phyloP scores from a whole-genome alignment of 108 stramenopile species.

The Stephanodiscus triporus region DNA sequence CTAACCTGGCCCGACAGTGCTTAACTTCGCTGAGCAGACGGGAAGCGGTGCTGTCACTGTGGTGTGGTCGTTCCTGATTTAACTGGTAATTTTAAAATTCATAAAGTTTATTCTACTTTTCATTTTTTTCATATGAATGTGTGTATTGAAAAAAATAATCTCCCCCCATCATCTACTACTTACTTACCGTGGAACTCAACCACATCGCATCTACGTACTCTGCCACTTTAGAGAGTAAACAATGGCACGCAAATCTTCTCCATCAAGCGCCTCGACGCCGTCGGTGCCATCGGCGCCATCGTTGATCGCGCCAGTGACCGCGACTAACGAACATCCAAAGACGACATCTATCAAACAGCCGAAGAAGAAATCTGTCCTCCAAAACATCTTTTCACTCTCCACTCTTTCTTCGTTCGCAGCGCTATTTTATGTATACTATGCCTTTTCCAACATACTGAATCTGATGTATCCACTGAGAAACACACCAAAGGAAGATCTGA shows the following conservation, averaged over 20 bases:
- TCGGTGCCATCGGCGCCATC: constrained; percentile 5
- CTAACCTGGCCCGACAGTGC: constrained; percentile 65
- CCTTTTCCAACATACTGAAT: constrained; percentile 42
- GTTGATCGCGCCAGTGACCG: background rate
- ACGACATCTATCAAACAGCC: background rate
- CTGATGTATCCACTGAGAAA: constrained; percentile 50
- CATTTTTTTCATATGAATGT: too few species aligned
- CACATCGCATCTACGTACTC: too few species aligned
- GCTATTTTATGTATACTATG: constrained; percentile 42
- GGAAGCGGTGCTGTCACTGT: constrained; percentile 76
- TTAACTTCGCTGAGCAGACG: constrained; percentile 78
- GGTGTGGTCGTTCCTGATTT: constrained; percentile 54
- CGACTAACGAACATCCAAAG: background rate
- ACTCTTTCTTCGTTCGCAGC: constrained; percentile 33
- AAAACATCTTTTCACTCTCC: constrained; percentile 48
- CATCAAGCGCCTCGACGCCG: background rate
- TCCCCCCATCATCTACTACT: too few species aligned
- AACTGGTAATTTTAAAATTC: too few species aligned
- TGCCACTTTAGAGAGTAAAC: too few species aligned
- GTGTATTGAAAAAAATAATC: too few species aligned
- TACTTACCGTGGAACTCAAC: too few species aligned
- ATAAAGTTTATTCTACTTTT: too few species aligned
- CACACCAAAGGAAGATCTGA: constrained; percentile 26
- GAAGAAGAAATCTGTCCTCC: constrained; percentile 32
- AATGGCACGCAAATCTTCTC: constrained; percentile 2